Base-by-base conservation (phyloP, 352 stramenopile species). In the Globisporangium takayamanum region DNA sequence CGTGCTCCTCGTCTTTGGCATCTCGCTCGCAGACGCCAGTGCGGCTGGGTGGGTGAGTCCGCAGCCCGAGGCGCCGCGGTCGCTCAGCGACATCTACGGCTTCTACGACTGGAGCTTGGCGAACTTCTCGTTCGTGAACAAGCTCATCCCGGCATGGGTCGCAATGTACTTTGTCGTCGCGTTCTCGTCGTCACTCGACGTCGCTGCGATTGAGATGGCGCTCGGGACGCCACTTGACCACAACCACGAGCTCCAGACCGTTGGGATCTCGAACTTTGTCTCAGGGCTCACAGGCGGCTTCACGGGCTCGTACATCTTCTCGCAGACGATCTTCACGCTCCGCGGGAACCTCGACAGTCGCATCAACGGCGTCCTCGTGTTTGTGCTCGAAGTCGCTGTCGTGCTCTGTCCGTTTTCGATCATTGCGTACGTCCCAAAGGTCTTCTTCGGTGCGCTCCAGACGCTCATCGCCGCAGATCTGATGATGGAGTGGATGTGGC, bases 261-360 rank as follows among this genome's bases (percentile, higher is more conserved):
- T 99, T 7, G 97, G 97, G 1, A 76, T 98, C 26, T 98, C 88
- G 48, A 99, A 99, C 74, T 73, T 99, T 18, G 66, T 99, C 15
- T 98, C 89, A 28, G 97, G 97, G 5, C 52, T 99, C 41, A 89
- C 87, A 0, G 96, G 97, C 20, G 97, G 97, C 44, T 99, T 99
- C 68, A 99, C 97, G 5, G 97, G 97, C 6, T 98, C 84, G 26
- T 99, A 99, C 73, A 99, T 99, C 65, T 99, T 99, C 71, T 98
- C 87, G 26, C 97, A 99, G 79, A 99, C 95, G 42, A 94, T 95
- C 55, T 94, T 95, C 66, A 92, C 86, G 42, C 70, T 94, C 64
- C 84, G 84, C 20, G 78, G 82, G 33, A 82, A 87, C 25, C 73
- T 94, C 45, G 73, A 94, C 37, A 88, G 70, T 25, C 83, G 86